phyloP scores from a whole-genome alignment of 345 rosid genomes.

The Acer saccharum region DNA sequence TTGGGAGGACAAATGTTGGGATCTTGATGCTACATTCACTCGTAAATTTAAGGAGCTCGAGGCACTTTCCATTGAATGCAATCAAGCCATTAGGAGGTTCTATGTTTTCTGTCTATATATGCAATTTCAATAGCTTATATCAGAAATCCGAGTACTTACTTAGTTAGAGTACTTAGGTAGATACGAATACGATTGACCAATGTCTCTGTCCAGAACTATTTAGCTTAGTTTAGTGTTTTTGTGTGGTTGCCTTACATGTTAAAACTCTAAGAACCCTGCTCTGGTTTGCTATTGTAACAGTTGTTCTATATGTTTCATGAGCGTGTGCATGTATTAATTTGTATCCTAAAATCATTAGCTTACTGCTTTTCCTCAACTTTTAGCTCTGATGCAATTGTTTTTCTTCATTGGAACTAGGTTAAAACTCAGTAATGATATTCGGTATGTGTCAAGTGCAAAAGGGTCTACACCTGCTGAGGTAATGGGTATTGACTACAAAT shows the following conservation, averaged over 20 bases:
- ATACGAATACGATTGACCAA: too few species aligned
- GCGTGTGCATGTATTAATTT: neutral
- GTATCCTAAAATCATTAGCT: neutral
- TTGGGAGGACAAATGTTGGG: constrained; percentile 74
- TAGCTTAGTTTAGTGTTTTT: too few species aligned
- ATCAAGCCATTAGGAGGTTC: constrained; percentile 73
- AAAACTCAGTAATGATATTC: constrained; percentile 57
- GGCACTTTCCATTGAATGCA: constrained; percentile 67
- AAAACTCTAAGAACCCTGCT: too few species aligned
- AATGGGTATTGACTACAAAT: constrained; percentile 55
- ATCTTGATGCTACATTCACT: constrained; percentile 45
- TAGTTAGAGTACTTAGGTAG: too few species aligned
- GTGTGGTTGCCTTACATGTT: neutral
- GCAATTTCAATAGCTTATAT: too few species aligned
- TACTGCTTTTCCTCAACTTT: neutral
- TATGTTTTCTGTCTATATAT: neutral
- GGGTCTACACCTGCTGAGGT: constrained; percentile 65
- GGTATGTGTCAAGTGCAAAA: constrained; percentile 52
- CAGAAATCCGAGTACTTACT: too few species aligned
- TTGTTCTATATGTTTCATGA: neutral
- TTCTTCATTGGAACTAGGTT: constrained; percentile 37
- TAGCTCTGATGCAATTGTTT: constrained; percentile 5
- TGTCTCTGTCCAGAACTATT: too few species aligned
- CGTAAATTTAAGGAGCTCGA: constrained; percentile 71
- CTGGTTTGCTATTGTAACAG: neutral